Evolutionary conservation across 2,329 filamentous ascomycete genomes (phyloP).

Genomic region (Pseudogymnoascus sp.): DNA sequence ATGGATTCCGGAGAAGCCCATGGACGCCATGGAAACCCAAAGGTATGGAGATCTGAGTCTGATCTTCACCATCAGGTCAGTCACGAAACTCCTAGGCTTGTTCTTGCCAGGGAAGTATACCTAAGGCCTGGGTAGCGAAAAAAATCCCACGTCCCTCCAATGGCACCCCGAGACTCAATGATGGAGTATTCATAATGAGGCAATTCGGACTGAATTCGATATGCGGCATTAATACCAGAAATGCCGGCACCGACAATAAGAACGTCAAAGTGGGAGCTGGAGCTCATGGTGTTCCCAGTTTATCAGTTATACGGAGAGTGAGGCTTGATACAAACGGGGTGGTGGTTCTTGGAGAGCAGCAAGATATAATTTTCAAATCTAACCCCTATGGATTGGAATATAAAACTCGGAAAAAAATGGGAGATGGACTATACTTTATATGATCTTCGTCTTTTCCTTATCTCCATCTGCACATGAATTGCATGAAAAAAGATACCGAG

Average conservation of each 20-base stretch:
- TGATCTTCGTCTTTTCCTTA: background rate
- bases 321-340: background rate
- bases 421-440: background rate
- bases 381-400: background rate
- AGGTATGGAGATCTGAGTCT: slow-evolving; percentile 50
- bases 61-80: slow-evolving; percentile 27
- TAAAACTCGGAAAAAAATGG: background rate
- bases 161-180: slow-evolving; percentile 53
- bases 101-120: background rate
- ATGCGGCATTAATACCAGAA: slow-evolving; percentile 63
- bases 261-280: slow-evolving; percentile 33
- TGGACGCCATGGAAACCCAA: slow-evolving; percentile 58
- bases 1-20: slow-evolving; percentile 49
- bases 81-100: background rate
- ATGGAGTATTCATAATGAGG: slow-evolving; percentile 51
- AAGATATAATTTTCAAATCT: background rate
- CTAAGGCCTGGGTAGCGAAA: slow-evolving; percentile 65
- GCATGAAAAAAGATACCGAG: background rate
- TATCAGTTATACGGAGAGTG: background rate
- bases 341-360: background rate
- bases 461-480: background rate
- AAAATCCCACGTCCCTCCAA: slow-evolving; percentile 70
- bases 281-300: background rate
- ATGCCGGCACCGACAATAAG: slow-evolving; percentile 64
- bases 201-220: slow-evolving; percentile 50